Conservation (phyloP, 2,329 filamentous ascomycete species). For the Stagonosporopsis tanaceti region DNA sequence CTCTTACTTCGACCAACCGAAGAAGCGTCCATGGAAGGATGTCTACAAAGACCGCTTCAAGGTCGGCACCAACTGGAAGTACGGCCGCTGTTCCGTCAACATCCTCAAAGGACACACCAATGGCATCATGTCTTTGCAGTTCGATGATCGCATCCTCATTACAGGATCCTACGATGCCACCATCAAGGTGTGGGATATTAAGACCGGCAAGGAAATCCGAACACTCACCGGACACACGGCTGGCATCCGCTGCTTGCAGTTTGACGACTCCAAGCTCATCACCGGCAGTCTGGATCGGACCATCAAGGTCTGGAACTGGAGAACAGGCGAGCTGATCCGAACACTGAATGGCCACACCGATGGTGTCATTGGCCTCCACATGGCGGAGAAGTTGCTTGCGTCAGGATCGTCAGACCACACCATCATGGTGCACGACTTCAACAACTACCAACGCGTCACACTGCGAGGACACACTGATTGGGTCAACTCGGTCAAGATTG, state of each 20-base stretch:
- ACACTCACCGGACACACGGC: slow-evolving; percentile 83
- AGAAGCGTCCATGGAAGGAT: slow-evolving; percentile 85
- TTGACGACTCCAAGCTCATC: slow-evolving; percentile 90
- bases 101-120: slow-evolving; percentile 88
- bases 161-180: slow-evolving; percentile 95
- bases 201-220: slow-evolving; percentile 85
- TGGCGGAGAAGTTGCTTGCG: slow-evolving; percentile 82
- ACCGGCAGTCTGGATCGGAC: slow-evolving; percentile 88
- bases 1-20: slow-evolving; percentile 59
- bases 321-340: slow-evolving; percentile 84
- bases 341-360: slow-evolving; percentile 81
- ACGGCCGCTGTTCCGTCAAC: slow-evolving; percentile 84
- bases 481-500: slow-evolving; percentile 95
- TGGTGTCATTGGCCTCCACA: slow-evolving; percentile 87
- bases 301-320: slow-evolving; percentile 96
- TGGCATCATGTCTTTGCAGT: slow-evolving; percentile 79
- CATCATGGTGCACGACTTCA: slow-evolving; percentile 92
- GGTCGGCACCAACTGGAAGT: slow-evolving; percentile 97
- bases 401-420: slow-evolving; percentile 90
- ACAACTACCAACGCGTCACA: slow-evolving; percentile 79
- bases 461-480: slow-evolving; percentile 89
- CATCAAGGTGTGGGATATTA: slow-evolving; percentile 95
- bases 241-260: slow-evolving; percentile 88
- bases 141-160: slow-evolving; percentile 89
- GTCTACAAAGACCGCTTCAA: slow-evolving; percentile 96